These are phyloP conservation scores for Mucor velutinosus DNA, from an alignment of 371 early-diverging fungal species.

Conservation along the genomic window DNA sequence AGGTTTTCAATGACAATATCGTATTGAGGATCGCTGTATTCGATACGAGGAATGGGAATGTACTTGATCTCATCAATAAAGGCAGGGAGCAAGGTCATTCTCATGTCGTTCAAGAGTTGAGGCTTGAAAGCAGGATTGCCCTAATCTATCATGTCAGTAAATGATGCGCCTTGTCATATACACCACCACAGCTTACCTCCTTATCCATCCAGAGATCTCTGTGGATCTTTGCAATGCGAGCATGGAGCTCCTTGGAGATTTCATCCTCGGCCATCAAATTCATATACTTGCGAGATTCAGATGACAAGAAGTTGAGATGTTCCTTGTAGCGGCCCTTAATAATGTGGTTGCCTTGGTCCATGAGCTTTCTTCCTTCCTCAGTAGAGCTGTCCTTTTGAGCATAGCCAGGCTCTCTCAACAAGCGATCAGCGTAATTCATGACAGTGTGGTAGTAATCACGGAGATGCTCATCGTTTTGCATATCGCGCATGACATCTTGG, in stretches of 20 bases:
- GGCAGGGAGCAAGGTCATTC: slow-evolving; percentile 50
- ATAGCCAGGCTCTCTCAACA: slow-evolving; percentile 36
- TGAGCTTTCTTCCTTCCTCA: slow-evolving; percentile 32
- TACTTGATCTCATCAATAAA: slow-evolving; percentile 61
- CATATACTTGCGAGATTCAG: slow-evolving; percentile 21
- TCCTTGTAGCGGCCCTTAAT: slow-evolving; percentile 27
- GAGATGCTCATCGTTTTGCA: slow-evolving; percentile 36
- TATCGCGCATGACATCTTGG: slow-evolving; percentile 32
- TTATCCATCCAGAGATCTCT: slow-evolving; percentile 42
- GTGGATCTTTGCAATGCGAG: slow-evolving; percentile 31
- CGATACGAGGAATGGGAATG: slow-evolving; percentile 68
- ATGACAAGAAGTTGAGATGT: slow-evolving; percentile 23
- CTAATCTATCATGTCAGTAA: slow-evolving; percentile 9
- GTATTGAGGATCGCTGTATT: slow-evolving; percentile 56
- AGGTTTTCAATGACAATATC: slow-evolving; percentile 61
- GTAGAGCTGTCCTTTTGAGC: slow-evolving; percentile 25
- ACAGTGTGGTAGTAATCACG: slow-evolving; percentile 38
- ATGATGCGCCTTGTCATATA: too few relatives aligned
- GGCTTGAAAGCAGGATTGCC: slow-evolving; percentile 63
- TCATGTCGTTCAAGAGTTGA: slow-evolving; percentile 58
- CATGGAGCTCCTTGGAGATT: slow-evolving; percentile 30
- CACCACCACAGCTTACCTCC: slow-evolving; percentile 10
- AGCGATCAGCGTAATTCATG: slow-evolving; percentile 21
- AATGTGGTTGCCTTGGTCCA: slow-evolving; percentile 26
- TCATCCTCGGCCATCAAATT: slow-evolving; percentile 39